Percentiles rank a stretch among this genome's conserved stretches.
These are phyloP conservation scores for Polytrichum formosum DNA, from an alignment of 225 moss, liverwort and hornwort genomes.

Conservation along the genomic window DNA sequence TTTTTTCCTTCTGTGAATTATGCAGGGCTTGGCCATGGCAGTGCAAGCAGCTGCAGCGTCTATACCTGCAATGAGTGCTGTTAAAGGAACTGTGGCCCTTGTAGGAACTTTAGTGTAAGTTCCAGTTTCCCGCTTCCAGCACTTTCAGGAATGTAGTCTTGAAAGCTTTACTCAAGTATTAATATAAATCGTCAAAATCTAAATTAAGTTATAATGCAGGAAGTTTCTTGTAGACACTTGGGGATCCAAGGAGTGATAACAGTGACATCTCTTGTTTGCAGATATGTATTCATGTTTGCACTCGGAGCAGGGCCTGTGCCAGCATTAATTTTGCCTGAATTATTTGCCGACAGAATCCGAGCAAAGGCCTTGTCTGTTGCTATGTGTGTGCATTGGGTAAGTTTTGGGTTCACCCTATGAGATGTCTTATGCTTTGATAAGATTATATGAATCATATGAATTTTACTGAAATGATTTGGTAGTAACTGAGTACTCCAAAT, in stretches of 20 bases:
- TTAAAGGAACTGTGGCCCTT: constrained; percentile 41
- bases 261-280: constrained; percentile 10
- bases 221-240: too few relatives aligned
- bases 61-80: constrained; percentile 37
- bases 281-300: constrained; percentile 90
- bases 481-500: too few relatives aligned
- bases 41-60: constrained; percentile 48
- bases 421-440: background rate
- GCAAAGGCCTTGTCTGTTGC: constrained; percentile 84
- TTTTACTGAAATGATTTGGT: too few relatives aligned
- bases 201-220: too few relatives aligned
- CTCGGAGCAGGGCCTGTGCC: constrained; percentile 92
- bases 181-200: too few relatives aligned
- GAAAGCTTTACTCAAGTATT: too few relatives aligned
- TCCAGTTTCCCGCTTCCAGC: background rate
- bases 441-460: background rate
- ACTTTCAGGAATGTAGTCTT: too few relatives aligned
- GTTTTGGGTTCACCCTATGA: background rate
- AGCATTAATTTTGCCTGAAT: constrained; percentile 70
- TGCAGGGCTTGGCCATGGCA: constrained; percentile 51
- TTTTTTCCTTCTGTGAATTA: background rate
- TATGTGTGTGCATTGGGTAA: constrained; percentile 91
- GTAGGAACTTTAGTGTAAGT: constrained; percentile 51
- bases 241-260: too few relatives aligned
- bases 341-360: constrained; percentile 68